Evolutionary conservation across 176 grass and related monocot genomes (phyloP), one percentile per base, ranked within the genome.

Genomic region (Tillandsia fasciculata): DNA sequence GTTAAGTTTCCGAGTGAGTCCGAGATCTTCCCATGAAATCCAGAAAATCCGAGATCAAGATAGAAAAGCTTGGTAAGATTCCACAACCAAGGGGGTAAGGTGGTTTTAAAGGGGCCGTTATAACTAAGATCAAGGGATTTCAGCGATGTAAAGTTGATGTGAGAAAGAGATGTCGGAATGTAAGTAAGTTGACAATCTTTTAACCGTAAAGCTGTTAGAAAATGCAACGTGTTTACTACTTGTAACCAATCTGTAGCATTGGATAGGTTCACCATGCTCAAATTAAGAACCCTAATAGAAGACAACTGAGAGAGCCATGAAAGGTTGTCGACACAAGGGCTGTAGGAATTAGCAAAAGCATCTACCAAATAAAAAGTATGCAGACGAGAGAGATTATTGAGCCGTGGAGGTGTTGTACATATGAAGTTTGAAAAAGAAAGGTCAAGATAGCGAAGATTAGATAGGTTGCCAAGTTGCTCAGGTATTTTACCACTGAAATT

Each of bases 251-350:
- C 28, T 3, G 23, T 0, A 8, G 12, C 20, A 0, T 10, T 50
- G 1, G 52, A 68, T 8, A 84, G 53, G 53, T 81, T 47, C 2
- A 75, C 48, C 1, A 0, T 0, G 0, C 1, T 11, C 26, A 83
- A 12, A 12, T 18, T 22, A 0, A 82, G 66, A 20, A 73, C 61
- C 6, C 14, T 42, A 10, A 89, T 53, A 1, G 12, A 64, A 12
- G 12, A 4, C 0, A 89, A 69, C 22, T 20, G n/a, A 2, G 70
- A 70, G 5, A 85, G 1, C 86, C 82, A 89, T 61, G 52, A 1
- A 9, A 73, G 53, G 28, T 81, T 71, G 2, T 2, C 65, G 1
- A 8, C 29, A 2, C 15, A 48, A n/a, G 8, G 3, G 6, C 3
- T 2, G 23, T 8, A 10, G 15, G n/a, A 14, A n/a, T n/a, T n/a